Conservation (phyloP, 2,329 filamentous ascomycete species). For the Monilinia aucupariae region DNA sequence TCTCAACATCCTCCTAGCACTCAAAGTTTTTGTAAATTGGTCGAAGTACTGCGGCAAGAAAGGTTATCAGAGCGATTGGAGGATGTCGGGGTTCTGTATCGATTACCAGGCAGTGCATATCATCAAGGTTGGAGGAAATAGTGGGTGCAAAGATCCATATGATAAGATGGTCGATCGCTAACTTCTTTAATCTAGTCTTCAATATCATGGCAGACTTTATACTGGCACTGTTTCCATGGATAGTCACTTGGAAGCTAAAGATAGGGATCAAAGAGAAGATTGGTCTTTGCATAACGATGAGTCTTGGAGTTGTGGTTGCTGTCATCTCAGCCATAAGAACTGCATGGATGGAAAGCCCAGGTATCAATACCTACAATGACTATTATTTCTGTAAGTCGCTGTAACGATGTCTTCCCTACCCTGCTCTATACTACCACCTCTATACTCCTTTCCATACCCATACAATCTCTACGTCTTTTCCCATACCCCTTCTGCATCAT, state of each 20-base stretch:
- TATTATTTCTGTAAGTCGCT: constrained; percentile 41
- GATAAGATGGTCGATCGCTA: constrained; percentile 15
- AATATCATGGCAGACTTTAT: constrained; percentile 51
- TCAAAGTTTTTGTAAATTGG: constrained; percentile 47
- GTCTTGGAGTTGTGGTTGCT: constrained; percentile 46
- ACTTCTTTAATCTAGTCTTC: constrained; percentile 39
- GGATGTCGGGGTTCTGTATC: constrained; percentile 42
- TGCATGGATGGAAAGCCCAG: constrained; percentile 45
- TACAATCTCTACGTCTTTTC: not conserved
- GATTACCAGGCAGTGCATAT: constrained; percentile 37
- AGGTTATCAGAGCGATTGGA: constrained; percentile 44
- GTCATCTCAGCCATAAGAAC: constrained; percentile 45
- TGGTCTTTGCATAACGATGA: constrained; percentile 47
- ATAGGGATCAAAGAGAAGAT: constrained; percentile 47
- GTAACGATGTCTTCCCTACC: not conserved
- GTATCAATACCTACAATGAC: constrained; percentile 38
- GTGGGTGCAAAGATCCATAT: constrained; percentile 33
- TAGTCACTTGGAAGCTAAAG: constrained; percentile 44
- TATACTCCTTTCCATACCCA: not conserved
- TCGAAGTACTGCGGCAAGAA: constrained; percentile 41
- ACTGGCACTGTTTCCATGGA: constrained; percentile 46
- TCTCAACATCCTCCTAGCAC: constrained; percentile 46
- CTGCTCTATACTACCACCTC: not conserved
- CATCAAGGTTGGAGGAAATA: constrained; percentile 48
- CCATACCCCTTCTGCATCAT: not conserved